phyloP scores from a whole-genome alignment of 2,329 filamentous ascomycete genomes.

The Alternaria burnsii region DNA sequence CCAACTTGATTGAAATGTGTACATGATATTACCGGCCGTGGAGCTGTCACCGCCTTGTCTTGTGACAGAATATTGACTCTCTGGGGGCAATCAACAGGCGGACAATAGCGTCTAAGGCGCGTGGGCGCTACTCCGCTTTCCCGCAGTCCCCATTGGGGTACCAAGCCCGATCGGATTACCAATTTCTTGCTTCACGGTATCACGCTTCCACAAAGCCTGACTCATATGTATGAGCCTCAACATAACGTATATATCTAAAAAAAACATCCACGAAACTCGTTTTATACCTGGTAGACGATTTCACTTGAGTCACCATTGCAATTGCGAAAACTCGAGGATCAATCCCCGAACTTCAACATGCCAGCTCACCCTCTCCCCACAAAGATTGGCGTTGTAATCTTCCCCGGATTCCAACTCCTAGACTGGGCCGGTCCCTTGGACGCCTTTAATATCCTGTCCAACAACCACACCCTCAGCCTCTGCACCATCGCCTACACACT shows the following conservation, averaged over 20 bases:
- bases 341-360: slow-evolving; percentile 1
- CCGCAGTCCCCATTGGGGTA: not conserved
- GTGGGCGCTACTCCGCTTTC: slow-evolving; percentile 12
- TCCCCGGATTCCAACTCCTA: slow-evolving; percentile 51
- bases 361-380: slow-evolving; percentile 26
- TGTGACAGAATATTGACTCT: not conserved
- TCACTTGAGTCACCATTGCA: not conserved
- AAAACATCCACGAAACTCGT: not conserved
- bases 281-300: not conserved
- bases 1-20: not conserved
- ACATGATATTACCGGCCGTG: not conserved
- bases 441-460: slow-evolving; percentile 53
- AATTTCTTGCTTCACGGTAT: slow-evolving; percentile 9
- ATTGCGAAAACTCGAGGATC: not conserved
- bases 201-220: not conserved
- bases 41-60: not conserved
- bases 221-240: not conserved
- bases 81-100: not conserved
- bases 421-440: slow-evolving; percentile 58
- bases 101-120: slow-evolving; percentile 9
- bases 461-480: slow-evolving; percentile 36
- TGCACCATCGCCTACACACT: slow-evolving; percentile 46
- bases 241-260: no score
- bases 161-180: slow-evolving; percentile 10
- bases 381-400: slow-evolving; percentile 46